Percentiles rank a stretch among this genome's conserved stretches.
Conservation (phyloP, 176 grass and related monocot species). For the Phyllostachys edulis region DNA sequence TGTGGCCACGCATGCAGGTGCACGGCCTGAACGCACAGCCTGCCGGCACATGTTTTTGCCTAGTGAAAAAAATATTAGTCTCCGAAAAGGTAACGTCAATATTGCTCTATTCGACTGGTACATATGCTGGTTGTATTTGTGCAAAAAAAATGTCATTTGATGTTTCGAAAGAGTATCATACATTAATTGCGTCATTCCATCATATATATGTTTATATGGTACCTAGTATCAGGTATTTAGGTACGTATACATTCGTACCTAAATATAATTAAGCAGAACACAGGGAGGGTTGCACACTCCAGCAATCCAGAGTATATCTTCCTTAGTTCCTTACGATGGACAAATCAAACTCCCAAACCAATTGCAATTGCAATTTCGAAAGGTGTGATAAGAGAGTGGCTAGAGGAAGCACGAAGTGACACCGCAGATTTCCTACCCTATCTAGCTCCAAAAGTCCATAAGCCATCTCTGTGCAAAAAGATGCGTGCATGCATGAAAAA, state of each 20-base stretch:
- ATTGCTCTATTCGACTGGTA: neutral
- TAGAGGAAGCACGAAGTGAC: constrained; percentile 2
- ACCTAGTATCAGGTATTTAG: too few relatives aligned
- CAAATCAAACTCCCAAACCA: neutral
- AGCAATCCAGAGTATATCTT: neutral
- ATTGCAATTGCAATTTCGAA: constrained; percentile 19
- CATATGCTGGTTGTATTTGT: too few relatives aligned
- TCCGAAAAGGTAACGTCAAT: neutral
- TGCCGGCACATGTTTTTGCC: neutral
- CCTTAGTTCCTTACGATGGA: neutral
- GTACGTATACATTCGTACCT: too few relatives aligned
- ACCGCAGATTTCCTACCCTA: neutral
- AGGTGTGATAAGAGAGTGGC: neutral
- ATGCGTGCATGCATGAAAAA: neutral
- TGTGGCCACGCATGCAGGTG: neutral
- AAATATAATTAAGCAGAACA: too few relatives aligned
- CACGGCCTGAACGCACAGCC: neutral
- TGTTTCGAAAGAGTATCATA: too few relatives aligned
- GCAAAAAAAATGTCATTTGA: too few relatives aligned
- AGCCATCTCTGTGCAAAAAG: neutral
- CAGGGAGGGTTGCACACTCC: neutral
- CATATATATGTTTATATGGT: too few relatives aligned
- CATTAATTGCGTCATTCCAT: too few relatives aligned
- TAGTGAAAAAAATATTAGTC: neutral
- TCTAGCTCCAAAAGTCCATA: constrained; percentile 1